These are phyloP conservation scores for Penicillium desertorum DNA, from an alignment of 495 filamentous ascomycete species.

Conservation along the genomic window DNA sequence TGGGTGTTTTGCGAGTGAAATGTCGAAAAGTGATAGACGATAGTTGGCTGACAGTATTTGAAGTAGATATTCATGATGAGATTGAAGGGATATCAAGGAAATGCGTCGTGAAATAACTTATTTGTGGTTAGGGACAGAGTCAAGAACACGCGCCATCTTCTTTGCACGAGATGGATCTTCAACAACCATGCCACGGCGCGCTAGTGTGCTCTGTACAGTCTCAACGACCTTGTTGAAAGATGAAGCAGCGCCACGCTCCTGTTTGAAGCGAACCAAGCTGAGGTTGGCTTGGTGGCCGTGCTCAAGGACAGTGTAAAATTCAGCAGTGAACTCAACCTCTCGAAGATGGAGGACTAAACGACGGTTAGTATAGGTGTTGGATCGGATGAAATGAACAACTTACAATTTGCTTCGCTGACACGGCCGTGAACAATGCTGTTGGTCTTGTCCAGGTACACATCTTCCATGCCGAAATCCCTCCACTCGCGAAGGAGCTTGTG, in stretches of 20 bases:
- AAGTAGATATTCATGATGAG: background rate
- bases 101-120: background rate
- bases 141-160: constrained; percentile 57
- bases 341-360: constrained; percentile 67
- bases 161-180: constrained; percentile 58
- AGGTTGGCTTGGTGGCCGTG: constrained; percentile 67
- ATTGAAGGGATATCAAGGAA: background rate
- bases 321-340: constrained; percentile 73
- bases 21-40: constrained; percentile 1
- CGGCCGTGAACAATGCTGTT: constrained; percentile 72
- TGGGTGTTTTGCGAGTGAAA: background rate
- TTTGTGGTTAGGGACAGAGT: constrained; percentile 29
- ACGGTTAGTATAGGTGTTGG: constrained; percentile 6
- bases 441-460: constrained; percentile 70
- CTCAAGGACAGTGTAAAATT: constrained; percentile 83
- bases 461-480: constrained; percentile 73
- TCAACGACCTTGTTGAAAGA: constrained; percentile 84
- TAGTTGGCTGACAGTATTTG: background rate
- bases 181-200: constrained; percentile 61
- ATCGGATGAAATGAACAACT: constrained; percentile 36
- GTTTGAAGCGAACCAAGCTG: constrained; percentile 78
- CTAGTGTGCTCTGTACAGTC: constrained; percentile 61
- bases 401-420: constrained; percentile 75
- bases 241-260: constrained; percentile 81
- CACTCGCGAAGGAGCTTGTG: constrained; percentile 71